A percentile compares a stretch with the other conserved stretches of the same genome.
Evolutionary conservation across 225 moss, liverwort and hornwort genomes (phyloP).

Genomic region (Rhytidiadelphus loreus): DNA sequence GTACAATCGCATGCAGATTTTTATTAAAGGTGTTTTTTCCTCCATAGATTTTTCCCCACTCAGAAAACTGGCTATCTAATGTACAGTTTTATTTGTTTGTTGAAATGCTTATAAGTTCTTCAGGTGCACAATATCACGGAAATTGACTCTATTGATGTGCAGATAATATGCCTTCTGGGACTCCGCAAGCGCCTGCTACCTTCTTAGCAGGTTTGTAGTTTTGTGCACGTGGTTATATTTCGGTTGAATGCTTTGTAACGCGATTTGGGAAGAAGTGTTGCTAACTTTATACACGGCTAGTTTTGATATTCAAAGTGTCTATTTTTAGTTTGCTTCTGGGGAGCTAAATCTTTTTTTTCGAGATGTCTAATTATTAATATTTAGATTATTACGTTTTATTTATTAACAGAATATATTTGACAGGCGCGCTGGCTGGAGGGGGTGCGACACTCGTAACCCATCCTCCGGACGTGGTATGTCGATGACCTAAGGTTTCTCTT

Average conservation of each 20-base stretch:
- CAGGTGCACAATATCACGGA: background rate
- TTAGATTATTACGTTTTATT: background rate
- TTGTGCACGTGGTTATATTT: background rate
- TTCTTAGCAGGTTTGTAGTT: constrained; percentile 63
- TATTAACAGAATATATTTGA: background rate
- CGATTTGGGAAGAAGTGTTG: background rate
- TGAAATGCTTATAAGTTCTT: background rate
- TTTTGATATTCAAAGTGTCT: background rate
- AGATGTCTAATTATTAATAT: background rate
- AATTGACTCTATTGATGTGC: background rate
- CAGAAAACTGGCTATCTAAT: background rate
- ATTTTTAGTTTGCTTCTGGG: background rate
- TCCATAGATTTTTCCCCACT: background rate
- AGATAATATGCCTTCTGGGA: constrained; percentile 34
- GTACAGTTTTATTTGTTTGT: background rate
- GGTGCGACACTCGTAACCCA: constrained; percentile 79
- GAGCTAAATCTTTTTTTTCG: background rate
- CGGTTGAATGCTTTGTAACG: background rate
- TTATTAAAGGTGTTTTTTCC: constrained; percentile 37
- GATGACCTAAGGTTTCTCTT: background rate
- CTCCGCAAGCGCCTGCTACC: constrained; percentile 34
- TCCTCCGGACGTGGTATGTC: constrained; percentile 88
- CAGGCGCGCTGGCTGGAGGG: constrained; percentile 81
- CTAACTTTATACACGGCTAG: background rate
- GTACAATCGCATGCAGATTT: constrained; percentile 64